phyloP scores from a whole-genome alignment of 305 asterid species.

The Fraxinus sp. region DNA sequence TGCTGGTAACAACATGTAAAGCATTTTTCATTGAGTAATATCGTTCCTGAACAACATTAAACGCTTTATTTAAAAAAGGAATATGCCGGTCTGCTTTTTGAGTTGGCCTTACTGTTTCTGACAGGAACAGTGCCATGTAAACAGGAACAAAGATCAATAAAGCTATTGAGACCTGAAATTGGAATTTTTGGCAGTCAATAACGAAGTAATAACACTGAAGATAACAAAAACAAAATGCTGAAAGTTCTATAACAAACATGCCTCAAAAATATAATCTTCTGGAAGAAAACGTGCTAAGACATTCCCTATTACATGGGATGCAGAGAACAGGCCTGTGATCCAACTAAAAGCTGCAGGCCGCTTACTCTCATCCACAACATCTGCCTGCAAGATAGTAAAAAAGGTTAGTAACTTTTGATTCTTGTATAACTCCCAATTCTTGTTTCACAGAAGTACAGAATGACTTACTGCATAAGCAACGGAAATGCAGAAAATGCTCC shows the following conservation, averaged over 20 bases:
- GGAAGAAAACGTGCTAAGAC: conserved; percentile 85
- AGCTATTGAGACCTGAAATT: conserved; percentile 71
- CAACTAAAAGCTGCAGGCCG: conserved; percentile 84
- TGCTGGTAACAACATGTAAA: conserved; percentile 55
- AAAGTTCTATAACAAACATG: conserved; percentile 24
- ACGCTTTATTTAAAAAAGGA: conserved; percentile 44
- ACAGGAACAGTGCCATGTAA: conserved; percentile 64
- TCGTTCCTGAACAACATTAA: conserved; percentile 54
- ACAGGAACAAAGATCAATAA: conserved; percentile 59
- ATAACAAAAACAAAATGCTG: conserved; percentile 1
- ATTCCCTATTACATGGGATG: conserved; percentile 87
- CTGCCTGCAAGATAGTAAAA: conserved; percentile 58
- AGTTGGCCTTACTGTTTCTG: conserved; percentile 59
- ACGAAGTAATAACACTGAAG: background rate
- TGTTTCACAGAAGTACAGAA: conserved; percentile 3
- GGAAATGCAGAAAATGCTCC: conserved; percentile 89
- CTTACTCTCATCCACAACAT: conserved; percentile 56
- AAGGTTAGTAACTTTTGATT: conserved; percentile 8
- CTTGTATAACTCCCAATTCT: background rate
- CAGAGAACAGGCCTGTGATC: conserved; percentile 90
- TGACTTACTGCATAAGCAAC: conserved; percentile 83
- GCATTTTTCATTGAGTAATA: conserved; percentile 71
- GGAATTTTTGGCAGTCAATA: conserved; percentile 17
- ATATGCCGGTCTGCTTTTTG: conserved; percentile 32
- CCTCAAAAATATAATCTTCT: conserved; percentile 64